Conservation (phyloP, 176 grass and related monocot species). For the Bolboschoenus planiculmis region DNA sequence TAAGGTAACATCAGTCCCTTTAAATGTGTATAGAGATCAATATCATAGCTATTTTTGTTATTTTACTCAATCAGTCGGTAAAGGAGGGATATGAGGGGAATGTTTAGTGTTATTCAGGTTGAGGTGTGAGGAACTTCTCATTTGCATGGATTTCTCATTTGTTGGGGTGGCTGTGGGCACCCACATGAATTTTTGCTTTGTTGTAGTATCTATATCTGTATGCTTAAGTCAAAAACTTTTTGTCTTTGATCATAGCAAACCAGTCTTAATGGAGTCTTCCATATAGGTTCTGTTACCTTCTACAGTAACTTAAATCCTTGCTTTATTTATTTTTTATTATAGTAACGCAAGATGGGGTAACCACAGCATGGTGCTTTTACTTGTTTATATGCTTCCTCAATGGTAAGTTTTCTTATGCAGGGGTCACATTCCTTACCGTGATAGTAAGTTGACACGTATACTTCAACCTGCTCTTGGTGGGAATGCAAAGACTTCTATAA, state of each 20-base stretch:
- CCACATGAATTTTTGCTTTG: background rate
- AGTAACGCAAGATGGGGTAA: background rate
- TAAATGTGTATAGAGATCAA: background rate
- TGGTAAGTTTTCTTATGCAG: conserved; percentile 39
- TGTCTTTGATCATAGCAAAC: background rate
- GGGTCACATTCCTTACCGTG: conserved; percentile 96
- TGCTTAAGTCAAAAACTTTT: background rate
- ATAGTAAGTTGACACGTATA: conserved; percentile 95
- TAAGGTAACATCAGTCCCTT: conserved; percentile 40
- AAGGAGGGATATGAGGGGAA: background rate
- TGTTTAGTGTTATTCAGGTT: background rate
- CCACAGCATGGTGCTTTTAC: background rate
- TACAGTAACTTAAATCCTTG: background rate
- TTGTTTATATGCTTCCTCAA: conserved; percentile 11
- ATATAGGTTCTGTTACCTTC: background rate
- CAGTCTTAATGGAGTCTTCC: background rate
- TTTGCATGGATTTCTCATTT: background rate
- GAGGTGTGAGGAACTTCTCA: background rate
- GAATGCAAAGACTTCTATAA: conserved; percentile 94
- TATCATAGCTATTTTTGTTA: background rate
- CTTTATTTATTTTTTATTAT: background rate
- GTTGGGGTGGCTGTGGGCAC: background rate
- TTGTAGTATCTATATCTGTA: background rate
- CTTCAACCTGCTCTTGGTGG: conserved; percentile 94
- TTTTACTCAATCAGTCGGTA: background rate